Evolutionary conservation across 257 asterid species (phyloP).

Genomic region (Ballota nigra): DNA sequence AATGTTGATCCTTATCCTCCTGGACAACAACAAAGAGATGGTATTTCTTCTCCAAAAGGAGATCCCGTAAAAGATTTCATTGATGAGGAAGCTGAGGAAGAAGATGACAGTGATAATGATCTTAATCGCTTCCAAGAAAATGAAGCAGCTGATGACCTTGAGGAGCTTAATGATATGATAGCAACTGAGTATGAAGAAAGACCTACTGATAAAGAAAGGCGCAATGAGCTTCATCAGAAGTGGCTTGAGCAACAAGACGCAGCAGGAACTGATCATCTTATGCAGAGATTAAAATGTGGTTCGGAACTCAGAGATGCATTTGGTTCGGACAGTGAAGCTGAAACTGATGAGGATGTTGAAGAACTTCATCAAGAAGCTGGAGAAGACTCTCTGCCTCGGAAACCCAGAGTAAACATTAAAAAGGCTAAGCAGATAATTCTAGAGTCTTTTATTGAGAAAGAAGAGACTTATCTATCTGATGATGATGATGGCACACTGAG

Average conservation of each 20-base stretch:
- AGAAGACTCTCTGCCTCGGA: slow-evolving; percentile 38
- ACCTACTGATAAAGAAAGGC: slow-evolving; percentile 55
- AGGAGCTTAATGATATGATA: slow-evolving; percentile 78
- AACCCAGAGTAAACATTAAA: slow-evolving; percentile 44
- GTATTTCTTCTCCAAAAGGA: slow-evolving; percentile 42
- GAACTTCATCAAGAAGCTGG: slow-evolving; percentile 41
- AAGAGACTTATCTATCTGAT: slow-evolving; percentile 78
- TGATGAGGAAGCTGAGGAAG: slow-evolving; percentile 98
- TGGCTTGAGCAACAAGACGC: slow-evolving; percentile 99
- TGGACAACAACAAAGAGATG: slow-evolving; percentile 17
- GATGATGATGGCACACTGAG: slow-evolving; percentile 61
- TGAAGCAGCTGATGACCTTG: slow-evolving; percentile 74
- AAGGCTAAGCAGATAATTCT: slow-evolving; percentile 74
- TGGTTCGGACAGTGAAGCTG: slow-evolving; percentile 44
- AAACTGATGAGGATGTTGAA: slow-evolving; percentile 51
- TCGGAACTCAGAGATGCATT: slow-evolving; percentile 42
- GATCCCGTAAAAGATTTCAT: slow-evolving; percentile 74
- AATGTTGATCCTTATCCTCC: slow-evolving; percentile 45
- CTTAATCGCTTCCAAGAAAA: slow-evolving; percentile 46
- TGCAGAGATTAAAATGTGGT: slow-evolving; percentile 68
- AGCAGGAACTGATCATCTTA: slow-evolving; percentile 81
- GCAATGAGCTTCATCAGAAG: slow-evolving; percentile 88
- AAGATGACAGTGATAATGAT: slow-evolving; percentile 81
- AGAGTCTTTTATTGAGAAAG: slow-evolving; percentile 66
- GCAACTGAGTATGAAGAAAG: slow-evolving; percentile 70